phyloP scores from a whole-genome alignment of 1,139 yeast species.

The Scheffersomyces stambukii region DNA sequence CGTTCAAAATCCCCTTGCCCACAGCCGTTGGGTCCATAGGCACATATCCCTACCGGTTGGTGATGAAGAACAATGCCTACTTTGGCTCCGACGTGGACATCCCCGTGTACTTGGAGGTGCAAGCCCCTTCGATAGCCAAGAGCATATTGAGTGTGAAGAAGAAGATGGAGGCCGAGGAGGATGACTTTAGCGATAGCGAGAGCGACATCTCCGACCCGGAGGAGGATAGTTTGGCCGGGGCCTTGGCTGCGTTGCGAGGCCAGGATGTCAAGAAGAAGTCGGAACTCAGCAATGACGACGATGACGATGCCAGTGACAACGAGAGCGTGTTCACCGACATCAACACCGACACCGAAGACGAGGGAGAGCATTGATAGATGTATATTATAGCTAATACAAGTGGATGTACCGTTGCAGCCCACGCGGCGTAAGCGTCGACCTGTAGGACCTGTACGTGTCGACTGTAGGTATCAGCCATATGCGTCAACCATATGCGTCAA shows the following conservation, averaged over 20 bases:
- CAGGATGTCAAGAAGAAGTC: conserved; percentile 8
- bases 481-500: too few relatives aligned
- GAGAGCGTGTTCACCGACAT: conserved; percentile 46
- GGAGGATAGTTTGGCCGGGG: conserved; percentile 64
- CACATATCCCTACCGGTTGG: conserved; percentile 57
- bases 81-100: conserved; percentile 71
- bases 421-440: too few relatives aligned
- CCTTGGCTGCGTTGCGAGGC: conserved; percentile 59
- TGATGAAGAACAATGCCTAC: conserved; percentile 62
- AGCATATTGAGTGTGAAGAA: conserved; percentile 13
- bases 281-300: conserved; percentile 26
- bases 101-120: conserved; percentile 59
- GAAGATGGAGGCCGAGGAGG: conserved; percentile 17
- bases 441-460: too few relatives aligned
- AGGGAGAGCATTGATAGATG: conserved; percentile 32
- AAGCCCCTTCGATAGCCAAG: conserved; percentile 38
- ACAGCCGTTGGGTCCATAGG: conserved; percentile 65
- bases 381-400: background rate
- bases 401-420: too few relatives aligned
- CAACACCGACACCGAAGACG: conserved; percentile 53
- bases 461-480: too few relatives aligned
- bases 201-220: conserved; percentile 62
- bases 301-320: conserved; percentile 32
- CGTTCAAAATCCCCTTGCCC: conserved; percentile 69
- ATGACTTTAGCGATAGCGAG: conserved; percentile 31